These are phyloP conservation scores for Limonium bicolor DNA, from an alignment of 148 eudicot species.

Conservation along the genomic window DNA sequence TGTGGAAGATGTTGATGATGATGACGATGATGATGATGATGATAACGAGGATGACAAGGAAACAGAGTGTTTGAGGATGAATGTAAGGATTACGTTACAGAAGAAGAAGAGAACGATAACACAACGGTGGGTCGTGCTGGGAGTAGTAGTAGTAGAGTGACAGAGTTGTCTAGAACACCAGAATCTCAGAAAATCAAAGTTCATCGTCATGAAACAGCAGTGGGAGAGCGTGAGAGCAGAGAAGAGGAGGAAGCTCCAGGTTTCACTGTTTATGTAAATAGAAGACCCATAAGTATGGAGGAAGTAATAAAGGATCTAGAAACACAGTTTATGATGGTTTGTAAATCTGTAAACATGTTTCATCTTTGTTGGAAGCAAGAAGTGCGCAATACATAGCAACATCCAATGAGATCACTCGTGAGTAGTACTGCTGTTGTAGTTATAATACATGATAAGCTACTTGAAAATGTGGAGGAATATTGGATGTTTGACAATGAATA, in stretches of 20 bases:
- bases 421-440: neutral
- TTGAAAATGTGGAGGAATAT: too few species aligned
- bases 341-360: conserved; percentile 55
- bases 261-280: conserved; percentile 75
- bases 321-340: conserved; percentile 53
- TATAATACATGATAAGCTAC: neutral
- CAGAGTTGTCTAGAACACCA: conserved; percentile 32
- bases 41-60: conserved; percentile 28
- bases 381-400: conserved; percentile 53
- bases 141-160: too few species aligned
- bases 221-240: conserved; percentile 35
- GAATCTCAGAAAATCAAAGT: conserved; percentile 43
- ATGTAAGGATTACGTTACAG: conserved; percentile 23
- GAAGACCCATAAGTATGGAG: conserved; percentile 87
- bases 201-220: conserved; percentile 41
- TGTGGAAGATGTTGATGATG: conserved; percentile 60
- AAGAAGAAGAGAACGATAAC: conserved; percentile 18
- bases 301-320: conserved; percentile 92
- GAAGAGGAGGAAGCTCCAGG: conserved; percentile 83
- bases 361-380: conserved; percentile 59
- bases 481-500: too few species aligned
- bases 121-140: too few species aligned
- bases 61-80: too few species aligned
- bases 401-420: conserved; percentile 61
- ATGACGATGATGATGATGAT: conserved; percentile 35